Evolutionary conservation across 306 rosid species (phyloP).

Genomic region (Elaeagnus macrophylla): DNA sequence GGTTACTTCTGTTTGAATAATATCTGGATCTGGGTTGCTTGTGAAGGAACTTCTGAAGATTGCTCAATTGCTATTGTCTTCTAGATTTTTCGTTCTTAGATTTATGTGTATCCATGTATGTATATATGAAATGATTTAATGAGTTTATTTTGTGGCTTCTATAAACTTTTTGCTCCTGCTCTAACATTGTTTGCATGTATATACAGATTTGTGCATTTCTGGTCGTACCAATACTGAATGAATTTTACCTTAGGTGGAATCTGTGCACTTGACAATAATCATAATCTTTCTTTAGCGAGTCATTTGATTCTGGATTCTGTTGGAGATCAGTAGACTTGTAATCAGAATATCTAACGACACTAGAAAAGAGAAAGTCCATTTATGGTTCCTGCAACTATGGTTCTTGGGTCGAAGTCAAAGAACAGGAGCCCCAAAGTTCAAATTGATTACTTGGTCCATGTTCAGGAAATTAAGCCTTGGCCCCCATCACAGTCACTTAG

Average conservation of each 20-base stretch:
- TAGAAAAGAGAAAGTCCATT: slow-evolving; percentile 19
- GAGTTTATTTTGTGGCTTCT: too few relatives aligned
- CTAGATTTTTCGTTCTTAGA: slow-evolving; percentile 4
- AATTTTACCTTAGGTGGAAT: too few relatives aligned
- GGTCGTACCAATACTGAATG: too few relatives aligned
- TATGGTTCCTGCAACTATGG: slow-evolving; percentile 36
- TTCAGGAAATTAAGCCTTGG: slow-evolving; percentile 93
- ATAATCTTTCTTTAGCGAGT: neutral
- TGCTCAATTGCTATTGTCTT: slow-evolving; percentile 6
- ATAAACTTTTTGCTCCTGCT: too few relatives aligned
- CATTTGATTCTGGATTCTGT: slow-evolving; percentile 10
- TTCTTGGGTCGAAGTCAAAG: slow-evolving; percentile 61
- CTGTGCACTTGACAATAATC: neutral
- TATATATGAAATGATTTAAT: slow-evolving; percentile 4
- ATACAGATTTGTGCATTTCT: too few relatives aligned
- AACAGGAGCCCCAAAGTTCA: slow-evolving; percentile 42
- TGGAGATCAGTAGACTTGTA: slow-evolving; percentile 23
- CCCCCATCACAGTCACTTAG: slow-evolving; percentile 79
- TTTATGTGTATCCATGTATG: neutral
- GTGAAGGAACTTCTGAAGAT: neutral
- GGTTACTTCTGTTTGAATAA: slow-evolving; percentile 6
- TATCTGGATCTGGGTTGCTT: slow-evolving; percentile 39
- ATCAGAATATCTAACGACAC: slow-evolving; percentile 13
- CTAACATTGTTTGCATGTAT: too few relatives aligned
- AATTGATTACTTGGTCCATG: slow-evolving; percentile 51